phyloP scores from a whole-genome alignment of 1,139 yeast genomes.

The Debaryomyces psychrophilus region DNA sequence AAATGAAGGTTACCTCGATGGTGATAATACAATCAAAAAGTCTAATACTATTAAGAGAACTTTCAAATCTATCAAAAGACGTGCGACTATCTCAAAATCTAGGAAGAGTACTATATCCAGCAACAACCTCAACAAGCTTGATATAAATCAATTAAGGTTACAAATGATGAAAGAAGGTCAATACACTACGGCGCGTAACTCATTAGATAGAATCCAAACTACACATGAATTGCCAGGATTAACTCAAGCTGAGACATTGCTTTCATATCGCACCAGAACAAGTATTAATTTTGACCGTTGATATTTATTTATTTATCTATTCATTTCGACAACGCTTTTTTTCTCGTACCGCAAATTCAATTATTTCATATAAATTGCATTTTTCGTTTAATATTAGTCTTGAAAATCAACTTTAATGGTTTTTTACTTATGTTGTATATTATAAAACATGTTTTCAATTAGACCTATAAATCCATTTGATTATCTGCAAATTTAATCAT shows the following conservation, averaged over 20 bases:
- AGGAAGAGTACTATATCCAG: constrained; percentile 26
- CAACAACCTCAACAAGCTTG: constrained; percentile 36
- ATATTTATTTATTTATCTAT: neutral
- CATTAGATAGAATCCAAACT: constrained; percentile 46
- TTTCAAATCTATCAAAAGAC: constrained; percentile 40
- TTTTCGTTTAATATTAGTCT: neutral
- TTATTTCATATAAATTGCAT: neutral
- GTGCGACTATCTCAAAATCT: constrained; percentile 28
- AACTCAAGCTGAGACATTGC: constrained; percentile 52
- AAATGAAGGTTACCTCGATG: constrained; percentile 4
- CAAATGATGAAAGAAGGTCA: constrained; percentile 49
- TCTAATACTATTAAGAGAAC: constrained; percentile 35
- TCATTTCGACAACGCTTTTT: constrained; percentile 2
- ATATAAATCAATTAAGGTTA: constrained; percentile 39
- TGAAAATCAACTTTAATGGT: neutral
- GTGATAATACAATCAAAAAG: constrained; percentile 16
- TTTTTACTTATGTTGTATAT: neutral
- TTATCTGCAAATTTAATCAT: neutral
- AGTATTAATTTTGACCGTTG: constrained; percentile 30
- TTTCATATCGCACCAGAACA: constrained; percentile 48
- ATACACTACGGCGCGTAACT: constrained; percentile 32
- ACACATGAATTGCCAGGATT: constrained; percentile 55
- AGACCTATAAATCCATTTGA: neutral
- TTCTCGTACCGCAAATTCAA: neutral
- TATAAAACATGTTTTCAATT: neutral